Conservation (phyloP, 176 grass and related monocot genomes). For the Microstegium vimineum region DNA sequence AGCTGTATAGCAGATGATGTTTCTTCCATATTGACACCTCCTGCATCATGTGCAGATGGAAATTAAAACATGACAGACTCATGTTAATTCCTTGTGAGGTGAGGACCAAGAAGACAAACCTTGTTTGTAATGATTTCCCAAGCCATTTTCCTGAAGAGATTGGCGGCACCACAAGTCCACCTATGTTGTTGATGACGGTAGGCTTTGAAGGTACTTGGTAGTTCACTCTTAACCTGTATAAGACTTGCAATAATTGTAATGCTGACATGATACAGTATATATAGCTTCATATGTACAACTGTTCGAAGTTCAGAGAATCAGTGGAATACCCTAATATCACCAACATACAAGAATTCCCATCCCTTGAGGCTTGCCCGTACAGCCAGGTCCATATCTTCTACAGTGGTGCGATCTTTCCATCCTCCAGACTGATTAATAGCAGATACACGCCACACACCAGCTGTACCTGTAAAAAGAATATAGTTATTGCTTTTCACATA, state of each 20-base stretch:
- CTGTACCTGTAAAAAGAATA: slow-evolving; percentile 57
- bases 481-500: background rate
- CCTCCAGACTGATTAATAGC: slow-evolving; percentile 89
- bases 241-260: slow-evolving; percentile 5
- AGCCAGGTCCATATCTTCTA: slow-evolving; percentile 99
- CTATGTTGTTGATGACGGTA: slow-evolving; percentile 89
- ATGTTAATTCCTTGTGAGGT: background rate
- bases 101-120: slow-evolving; percentile 28
- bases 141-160: slow-evolving; percentile 95
- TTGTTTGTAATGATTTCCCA: slow-evolving; percentile 65
- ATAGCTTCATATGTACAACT: slow-evolving; percentile 2
- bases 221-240: slow-evolving; percentile 89
- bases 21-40: slow-evolving; percentile 84
- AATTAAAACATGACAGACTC: slow-evolving; percentile 5
- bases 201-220: slow-evolving; percentile 84
- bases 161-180: slow-evolving; percentile 82
- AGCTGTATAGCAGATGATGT: slow-evolving; percentile 78
- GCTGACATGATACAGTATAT: background rate
- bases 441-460: slow-evolving; percentile 88
- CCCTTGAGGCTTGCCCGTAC: slow-evolving; percentile 70
- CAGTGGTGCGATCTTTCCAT: slow-evolving; percentile 91
- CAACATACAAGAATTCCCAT: slow-evolving; percentile 93
- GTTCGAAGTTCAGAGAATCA: background rate
- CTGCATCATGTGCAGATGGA: slow-evolving; percentile 29
- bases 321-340: slow-evolving; percentile 75